These are phyloP conservation scores for Penicillium corylophilum DNA, from an alignment of 2,329 filamentous ascomycete genomes.

Conservation along the genomic window DNA sequence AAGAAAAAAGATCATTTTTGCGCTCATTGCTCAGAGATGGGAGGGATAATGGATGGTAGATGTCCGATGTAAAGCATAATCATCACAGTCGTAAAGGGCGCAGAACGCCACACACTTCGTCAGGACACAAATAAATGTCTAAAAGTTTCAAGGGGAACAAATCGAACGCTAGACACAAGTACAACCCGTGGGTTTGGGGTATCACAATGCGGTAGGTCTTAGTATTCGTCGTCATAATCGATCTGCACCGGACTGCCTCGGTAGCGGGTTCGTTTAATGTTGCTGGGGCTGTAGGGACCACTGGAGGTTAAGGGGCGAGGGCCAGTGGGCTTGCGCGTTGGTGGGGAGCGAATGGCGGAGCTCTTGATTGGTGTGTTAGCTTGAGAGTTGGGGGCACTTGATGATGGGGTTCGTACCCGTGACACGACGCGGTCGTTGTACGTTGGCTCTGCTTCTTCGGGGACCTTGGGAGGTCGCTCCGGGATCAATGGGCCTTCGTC, in stretches of 20 bases:
- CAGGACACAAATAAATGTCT: conserved; percentile 5
- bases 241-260: conserved; percentile 42
- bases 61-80: conserved; percentile 1
- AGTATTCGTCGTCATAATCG: conserved; percentile 40
- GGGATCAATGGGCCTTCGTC: conserved; percentile 62
- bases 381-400: not conserved
- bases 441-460: conserved; percentile 35
- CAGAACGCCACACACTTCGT: conserved; percentile 1
- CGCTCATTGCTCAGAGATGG: conserved; percentile 8
- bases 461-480: conserved; percentile 45
- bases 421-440: conserved; percentile 44
- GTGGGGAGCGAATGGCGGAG: conserved; percentile 34
- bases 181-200: conserved; percentile 17
- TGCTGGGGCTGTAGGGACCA: conserved; percentile 36
- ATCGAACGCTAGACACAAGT: conserved; percentile 17
- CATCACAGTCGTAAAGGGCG: conserved; percentile 16
- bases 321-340: conserved; percentile 48
- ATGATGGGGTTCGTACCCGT: conserved; percentile 33
- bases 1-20: conserved; percentile 2
- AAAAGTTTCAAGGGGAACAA: not conserved
- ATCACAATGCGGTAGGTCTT: conserved; percentile 22
- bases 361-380: conserved; percentile 21
- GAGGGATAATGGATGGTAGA: not conserved
- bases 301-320: conserved; percentile 46
- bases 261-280: conserved; percentile 39